Percentiles rank a stretch among this genome's conserved stretches.
Conservation (phyloP, 2,329 filamentous ascomycete genomes). For the Metarhizium rileyi region DNA sequence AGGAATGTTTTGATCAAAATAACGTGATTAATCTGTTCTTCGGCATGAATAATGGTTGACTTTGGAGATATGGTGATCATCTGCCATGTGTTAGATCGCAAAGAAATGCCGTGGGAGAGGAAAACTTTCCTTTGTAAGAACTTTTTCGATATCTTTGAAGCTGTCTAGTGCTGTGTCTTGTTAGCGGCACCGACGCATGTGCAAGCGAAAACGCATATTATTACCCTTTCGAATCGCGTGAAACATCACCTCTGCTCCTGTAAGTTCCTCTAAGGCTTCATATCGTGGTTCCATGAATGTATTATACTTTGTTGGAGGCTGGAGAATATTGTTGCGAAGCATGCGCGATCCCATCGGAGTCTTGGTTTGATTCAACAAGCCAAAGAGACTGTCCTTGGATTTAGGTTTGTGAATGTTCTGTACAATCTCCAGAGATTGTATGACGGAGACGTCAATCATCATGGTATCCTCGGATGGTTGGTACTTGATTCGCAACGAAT, state of each 20-base stretch:
- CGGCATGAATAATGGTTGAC: slow-evolving; percentile 55
- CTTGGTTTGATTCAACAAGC: slow-evolving; percentile 71
- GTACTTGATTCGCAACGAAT: slow-evolving; percentile 61
- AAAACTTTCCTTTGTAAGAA: slow-evolving; percentile 56
- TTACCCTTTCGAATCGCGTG: slow-evolving; percentile 60
- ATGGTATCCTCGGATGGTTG: slow-evolving; percentile 84
- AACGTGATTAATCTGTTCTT: slow-evolving; percentile 77
- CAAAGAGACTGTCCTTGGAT: slow-evolving; percentile 75
- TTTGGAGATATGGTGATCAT: slow-evolving; percentile 67
- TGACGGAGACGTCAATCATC: slow-evolving; percentile 89
- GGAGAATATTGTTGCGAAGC: slow-evolving; percentile 75
- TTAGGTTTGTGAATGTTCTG: slow-evolving; percentile 73
- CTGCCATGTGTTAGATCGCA: slow-evolving; percentile 25
- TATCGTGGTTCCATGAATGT: slow-evolving; percentile 62
- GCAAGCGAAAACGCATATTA: slow-evolving; percentile 5
- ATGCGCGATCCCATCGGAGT: slow-evolving; percentile 86
- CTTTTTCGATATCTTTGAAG: slow-evolving; percentile 70
- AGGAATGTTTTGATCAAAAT: slow-evolving; percentile 81
- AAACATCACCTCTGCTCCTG: slow-evolving; percentile 77
- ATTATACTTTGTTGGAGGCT: slow-evolving; percentile 65
- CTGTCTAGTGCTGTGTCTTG: slow-evolving; percentile 51
- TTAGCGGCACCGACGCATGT: not conserved
- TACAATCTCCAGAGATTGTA: slow-evolving; percentile 78
- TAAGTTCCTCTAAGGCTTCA: slow-evolving; percentile 75
- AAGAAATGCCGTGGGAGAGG: not conserved